Conservation (phyloP, 2,329 filamentous ascomycete species). For the Macrophomina pseudophaseolina region DNA sequence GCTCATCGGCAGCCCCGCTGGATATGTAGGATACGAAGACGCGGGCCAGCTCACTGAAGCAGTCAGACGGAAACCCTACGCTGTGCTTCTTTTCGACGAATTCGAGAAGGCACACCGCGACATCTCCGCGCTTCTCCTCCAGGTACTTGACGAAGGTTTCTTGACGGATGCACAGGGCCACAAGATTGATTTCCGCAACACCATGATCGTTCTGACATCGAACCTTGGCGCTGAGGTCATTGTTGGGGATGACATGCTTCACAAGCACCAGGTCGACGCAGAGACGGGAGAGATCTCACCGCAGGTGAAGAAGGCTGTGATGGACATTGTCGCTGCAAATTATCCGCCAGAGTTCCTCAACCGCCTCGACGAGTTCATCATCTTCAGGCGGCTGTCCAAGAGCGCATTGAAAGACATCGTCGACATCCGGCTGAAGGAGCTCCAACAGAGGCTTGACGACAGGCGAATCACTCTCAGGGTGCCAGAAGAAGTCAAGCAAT, state of each 20-base stretch:
- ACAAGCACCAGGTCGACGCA: conserved; percentile 65
- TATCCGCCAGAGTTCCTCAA: conserved; percentile 96
- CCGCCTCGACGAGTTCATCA: conserved; percentile 93
- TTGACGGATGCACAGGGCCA: conserved; percentile 94
- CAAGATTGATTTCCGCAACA: conserved; percentile 96
- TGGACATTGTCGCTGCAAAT: conserved; percentile 77
- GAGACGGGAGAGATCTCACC: conserved; percentile 72
- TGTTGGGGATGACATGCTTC: conserved; percentile 71
- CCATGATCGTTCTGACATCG: conserved; percentile 93
- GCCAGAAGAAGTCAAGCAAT: conserved; percentile 73
- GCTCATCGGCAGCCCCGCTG: conserved; percentile 89
- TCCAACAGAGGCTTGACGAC: conserved; percentile 83
- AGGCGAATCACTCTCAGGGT: conserved; percentile 80
- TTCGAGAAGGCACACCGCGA: conserved; percentile 98
- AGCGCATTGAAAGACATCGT: conserved; percentile 87
- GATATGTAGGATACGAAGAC: conserved; percentile 96
- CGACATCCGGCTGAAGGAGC: conserved; percentile 84
- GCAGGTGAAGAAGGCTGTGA: conserved; percentile 77
- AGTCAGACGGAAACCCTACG: conserved; percentile 92
- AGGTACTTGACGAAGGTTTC: conserved; percentile 95
- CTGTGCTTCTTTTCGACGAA: conserved; percentile 92
- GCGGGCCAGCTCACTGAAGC: conserved; percentile 95
- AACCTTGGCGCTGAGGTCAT: conserved; percentile 94
- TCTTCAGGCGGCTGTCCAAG: conserved; percentile 85
- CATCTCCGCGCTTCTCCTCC: conserved; percentile 87